These are phyloP conservation scores for Colletotrichum navitas DNA, from an alignment of 2,329 filamentous ascomycete genomes.

Conservation along the genomic window DNA sequence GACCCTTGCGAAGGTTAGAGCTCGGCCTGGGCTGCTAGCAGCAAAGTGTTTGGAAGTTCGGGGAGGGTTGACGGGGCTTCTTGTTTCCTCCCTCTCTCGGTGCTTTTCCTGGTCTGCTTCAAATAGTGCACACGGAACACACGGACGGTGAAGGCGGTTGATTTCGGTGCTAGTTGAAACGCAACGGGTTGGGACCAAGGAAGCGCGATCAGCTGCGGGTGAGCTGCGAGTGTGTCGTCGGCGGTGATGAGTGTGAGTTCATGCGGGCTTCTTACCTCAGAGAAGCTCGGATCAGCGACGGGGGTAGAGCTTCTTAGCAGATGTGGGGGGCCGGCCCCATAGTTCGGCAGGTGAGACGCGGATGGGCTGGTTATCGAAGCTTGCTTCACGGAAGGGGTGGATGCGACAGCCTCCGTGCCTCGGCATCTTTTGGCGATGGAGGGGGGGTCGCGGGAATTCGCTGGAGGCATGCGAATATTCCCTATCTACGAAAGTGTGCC, in stretches of 20 bases:
- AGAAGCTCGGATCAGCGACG: background rate
- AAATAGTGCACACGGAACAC: conserved; percentile 5
- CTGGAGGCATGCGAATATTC: background rate
- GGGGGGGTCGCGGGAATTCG: background rate
- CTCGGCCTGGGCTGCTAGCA: background rate
- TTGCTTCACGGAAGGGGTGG: background rate
- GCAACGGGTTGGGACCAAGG: background rate
- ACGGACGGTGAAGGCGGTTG: conserved; percentile 7
- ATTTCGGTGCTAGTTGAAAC: conserved; percentile 13
- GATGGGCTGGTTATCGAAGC: background rate
- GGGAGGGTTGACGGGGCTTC: background rate
- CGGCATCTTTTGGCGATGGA: conserved; percentile 10
- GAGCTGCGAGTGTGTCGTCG: background rate
- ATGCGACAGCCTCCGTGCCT: conserved; percentile 18
- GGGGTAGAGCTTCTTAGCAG: conserved; percentile 13
- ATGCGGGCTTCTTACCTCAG: background rate
- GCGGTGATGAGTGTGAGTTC: background rate
- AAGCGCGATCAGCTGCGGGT: background rate
- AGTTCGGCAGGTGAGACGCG: conserved; percentile 8
- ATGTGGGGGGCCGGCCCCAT: conserved; percentile 5
- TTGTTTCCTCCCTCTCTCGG: background rate
- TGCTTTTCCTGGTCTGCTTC: background rate
- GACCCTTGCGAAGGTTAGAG: background rate
- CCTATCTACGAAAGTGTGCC: too few relatives aligned
- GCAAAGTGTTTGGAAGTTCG: background rate